These are phyloP conservation scores for Cupressus sempervirens DNA, from an alignment of 75 land plant genomes.

Conservation along the genomic window DNA sequence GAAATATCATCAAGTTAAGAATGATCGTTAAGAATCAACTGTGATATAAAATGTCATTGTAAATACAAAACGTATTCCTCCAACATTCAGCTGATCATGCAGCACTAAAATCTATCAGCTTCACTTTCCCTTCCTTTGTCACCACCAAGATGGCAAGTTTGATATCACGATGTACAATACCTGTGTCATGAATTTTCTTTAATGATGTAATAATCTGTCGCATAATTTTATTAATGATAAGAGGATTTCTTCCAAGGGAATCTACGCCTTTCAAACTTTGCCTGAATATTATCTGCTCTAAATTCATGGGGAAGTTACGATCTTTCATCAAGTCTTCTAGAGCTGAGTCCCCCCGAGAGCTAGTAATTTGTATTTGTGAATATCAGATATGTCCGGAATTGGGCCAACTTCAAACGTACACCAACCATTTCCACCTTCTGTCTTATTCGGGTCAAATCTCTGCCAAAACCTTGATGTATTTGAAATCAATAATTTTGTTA, in stretches of 20 bases:
- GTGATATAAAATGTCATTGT: too few relatives aligned
- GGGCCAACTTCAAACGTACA: conserved; percentile 87
- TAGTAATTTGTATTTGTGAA: background rate
- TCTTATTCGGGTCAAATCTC: too few relatives aligned
- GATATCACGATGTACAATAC: conserved; percentile 95
- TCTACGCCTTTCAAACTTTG: conserved; percentile 61
- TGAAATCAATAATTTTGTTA: too few relatives aligned
- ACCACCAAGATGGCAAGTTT: conserved; percentile 96
- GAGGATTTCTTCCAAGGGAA: conserved; percentile 51
- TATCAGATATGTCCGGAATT: background rate
- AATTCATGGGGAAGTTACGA: conserved; percentile 74
- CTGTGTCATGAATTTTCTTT: conserved; percentile 85
- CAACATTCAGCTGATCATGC: too few relatives aligned
- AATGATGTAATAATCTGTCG: conserved; percentile 84
- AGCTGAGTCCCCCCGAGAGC: conserved; percentile 51
- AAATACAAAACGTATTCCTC: too few relatives aligned
- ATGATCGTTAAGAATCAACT: too few relatives aligned
- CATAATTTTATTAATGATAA: conserved; percentile 90
- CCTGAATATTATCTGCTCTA: conserved; percentile 79
- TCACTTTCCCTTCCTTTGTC: conserved; percentile 81
- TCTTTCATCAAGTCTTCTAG: conserved; percentile 92
- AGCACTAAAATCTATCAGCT: conserved; percentile 99
- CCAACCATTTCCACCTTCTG: conserved; percentile 97
- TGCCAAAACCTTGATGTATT: too few relatives aligned
- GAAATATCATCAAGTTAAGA: too few relatives aligned